phyloP scores from a whole-genome alignment of 495 filamentous ascomycete species.

The Chaetomium tenue region DNA sequence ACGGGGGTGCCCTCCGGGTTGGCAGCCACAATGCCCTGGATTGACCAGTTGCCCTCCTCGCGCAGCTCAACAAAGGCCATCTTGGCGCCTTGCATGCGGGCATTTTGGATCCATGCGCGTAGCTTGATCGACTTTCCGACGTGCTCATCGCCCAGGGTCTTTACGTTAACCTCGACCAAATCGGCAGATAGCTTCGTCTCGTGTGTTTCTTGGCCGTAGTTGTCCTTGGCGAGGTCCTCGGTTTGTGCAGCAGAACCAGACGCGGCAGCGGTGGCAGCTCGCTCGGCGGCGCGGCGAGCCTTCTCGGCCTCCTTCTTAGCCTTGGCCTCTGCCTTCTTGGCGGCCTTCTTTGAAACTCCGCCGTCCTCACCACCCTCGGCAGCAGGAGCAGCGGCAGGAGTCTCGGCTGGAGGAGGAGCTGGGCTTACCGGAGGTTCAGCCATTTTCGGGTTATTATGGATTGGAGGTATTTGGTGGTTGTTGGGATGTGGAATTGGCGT shows the following conservation, averaged over 20 bases:
- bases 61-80: conserved; percentile 88
- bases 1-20: conserved; percentile 53
- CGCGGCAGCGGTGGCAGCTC: conserved; percentile 43
- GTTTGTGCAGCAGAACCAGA: conserved; percentile 53
- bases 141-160: conserved; percentile 55
- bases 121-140: conserved; percentile 75
- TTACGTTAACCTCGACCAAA: conserved; percentile 48
- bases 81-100: conserved; percentile 83
- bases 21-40: conserved; percentile 71
- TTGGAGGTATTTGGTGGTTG: too few species aligned
- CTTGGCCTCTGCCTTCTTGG: conserved; percentile 56
- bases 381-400: conserved; percentile 20
- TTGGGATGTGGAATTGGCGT: background rate
- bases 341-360: conserved; percentile 52
- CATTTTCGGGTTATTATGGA: conserved; percentile 17
- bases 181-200: conserved; percentile 35
- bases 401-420: conserved; percentile 27
- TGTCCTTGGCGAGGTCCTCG: conserved; percentile 68
- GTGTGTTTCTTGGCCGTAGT: conserved; percentile 57
- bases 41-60: conserved; percentile 70
- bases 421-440: conserved; percentile 26
- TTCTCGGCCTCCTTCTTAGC: conserved; percentile 55
- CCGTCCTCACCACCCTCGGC: conserved; percentile 30
- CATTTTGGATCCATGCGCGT: conserved; percentile 82
- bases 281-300: conserved; percentile 51